phyloP scores from a whole-genome alignment of 345 rosid species.

The Dipteronia dyeriana region DNA sequence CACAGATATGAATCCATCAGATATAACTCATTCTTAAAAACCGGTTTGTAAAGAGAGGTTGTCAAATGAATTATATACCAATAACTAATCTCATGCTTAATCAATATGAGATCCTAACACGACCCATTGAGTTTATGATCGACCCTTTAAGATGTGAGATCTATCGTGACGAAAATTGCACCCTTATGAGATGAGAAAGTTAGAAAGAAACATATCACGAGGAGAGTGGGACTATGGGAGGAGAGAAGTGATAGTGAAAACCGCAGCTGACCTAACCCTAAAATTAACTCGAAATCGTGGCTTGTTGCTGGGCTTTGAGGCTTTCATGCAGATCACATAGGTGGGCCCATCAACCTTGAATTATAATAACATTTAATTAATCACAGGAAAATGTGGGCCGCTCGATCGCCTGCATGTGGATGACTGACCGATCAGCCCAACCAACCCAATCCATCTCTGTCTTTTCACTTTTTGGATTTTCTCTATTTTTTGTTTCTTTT shows the following conservation, averaged over 20 bases:
- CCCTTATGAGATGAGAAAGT: no score
- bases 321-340: neutral
- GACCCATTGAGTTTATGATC: no score
- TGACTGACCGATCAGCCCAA: constrained; percentile 4
- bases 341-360: constrained; percentile 18
- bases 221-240: neutral
- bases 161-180: no score
- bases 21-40: no score
- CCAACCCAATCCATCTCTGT: neutral
- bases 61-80: no score
- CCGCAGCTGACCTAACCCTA: constrained; percentile 1
- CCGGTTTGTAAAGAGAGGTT: no score
- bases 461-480: neutral
- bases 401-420: constrained; percentile 20
- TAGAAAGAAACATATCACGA: constrained; percentile 19
- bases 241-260: neutral
- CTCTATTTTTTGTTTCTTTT: neutral
- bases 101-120: no score
- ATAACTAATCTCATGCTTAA: no score
- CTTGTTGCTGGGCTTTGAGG: constrained; percentile 26
- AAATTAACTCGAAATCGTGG: constrained; percentile 9
- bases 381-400: no score
- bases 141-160: no score
- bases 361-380: no score
- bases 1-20: no score